These are phyloP conservation scores for Xylaria sp. DNA, from an alignment of 2,329 filamentous ascomycete genomes.

Conservation along the genomic window DNA sequence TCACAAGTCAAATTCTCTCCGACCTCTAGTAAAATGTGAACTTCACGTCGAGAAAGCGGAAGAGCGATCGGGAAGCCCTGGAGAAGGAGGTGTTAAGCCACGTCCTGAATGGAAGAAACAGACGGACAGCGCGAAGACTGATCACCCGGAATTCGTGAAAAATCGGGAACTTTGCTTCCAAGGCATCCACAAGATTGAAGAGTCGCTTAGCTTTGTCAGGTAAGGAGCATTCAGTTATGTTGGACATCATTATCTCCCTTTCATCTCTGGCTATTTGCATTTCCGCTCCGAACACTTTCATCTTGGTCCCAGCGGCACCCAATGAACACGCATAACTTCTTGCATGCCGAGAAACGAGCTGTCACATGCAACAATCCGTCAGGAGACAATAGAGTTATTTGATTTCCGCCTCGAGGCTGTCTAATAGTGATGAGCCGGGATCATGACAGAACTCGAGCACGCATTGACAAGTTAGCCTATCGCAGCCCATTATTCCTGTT, in stretches of 20 bases:
- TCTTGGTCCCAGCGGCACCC: conserved; percentile 28
- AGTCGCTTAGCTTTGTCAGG: conserved; percentile 78
- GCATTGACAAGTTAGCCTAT: conserved; percentile 26
- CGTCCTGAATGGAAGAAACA: conserved; percentile 70
- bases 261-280: conserved; percentile 22
- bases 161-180: conserved; percentile 68
- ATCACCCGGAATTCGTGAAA: conserved; percentile 69
- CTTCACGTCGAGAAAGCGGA: conserved; percentile 77
- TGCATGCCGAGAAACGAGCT: conserved; percentile 38
- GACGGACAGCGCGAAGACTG: conserved; percentile 64
- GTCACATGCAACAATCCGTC: conserved; percentile 45
- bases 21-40: conserved; percentile 81
- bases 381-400: conserved; percentile 27
- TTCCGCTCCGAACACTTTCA: conserved; percentile 33
- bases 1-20: conserved; percentile 65
- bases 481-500: not conserved
- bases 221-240: conserved; percentile 54
- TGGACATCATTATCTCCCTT: conserved; percentile 20
- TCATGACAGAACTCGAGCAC: conserved; percentile 4
- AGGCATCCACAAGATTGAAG: conserved; percentile 67
- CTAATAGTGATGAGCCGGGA: conserved; percentile 10
- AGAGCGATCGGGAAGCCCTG: conserved; percentile 47
- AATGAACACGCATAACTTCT: conserved; percentile 36
- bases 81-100: conserved; percentile 57
- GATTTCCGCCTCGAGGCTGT: not conserved